Conservation (phyloP, 2,329 filamentous ascomycete genomes). For the Furcasterigmium furcatum region DNA sequence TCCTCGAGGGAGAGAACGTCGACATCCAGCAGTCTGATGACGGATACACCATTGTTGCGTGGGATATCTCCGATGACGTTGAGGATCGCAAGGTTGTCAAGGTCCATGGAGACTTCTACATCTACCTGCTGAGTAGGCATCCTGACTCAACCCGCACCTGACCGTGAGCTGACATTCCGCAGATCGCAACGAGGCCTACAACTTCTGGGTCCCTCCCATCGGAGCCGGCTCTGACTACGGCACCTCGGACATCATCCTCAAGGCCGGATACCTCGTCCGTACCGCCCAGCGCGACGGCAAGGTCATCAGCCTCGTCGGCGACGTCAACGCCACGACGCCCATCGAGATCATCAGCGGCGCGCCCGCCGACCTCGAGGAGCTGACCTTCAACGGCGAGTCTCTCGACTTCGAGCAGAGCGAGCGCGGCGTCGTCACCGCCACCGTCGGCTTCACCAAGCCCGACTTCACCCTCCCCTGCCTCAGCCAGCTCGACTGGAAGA, state of each 20-base stretch:
- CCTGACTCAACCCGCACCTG: accelerated
- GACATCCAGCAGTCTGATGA: slow-evolving; percentile 5
- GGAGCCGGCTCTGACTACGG: slow-evolving; percentile 25
- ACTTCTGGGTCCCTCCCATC: slow-evolving; percentile 62
- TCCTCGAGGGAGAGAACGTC: slow-evolving; percentile 25
- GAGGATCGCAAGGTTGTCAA: slow-evolving; percentile 47
- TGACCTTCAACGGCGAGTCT: slow-evolving; percentile 38
- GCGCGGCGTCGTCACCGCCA: slow-evolving; percentile 41
- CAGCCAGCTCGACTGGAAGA: slow-evolving; percentile 61
- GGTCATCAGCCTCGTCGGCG: slow-evolving; percentile 62
- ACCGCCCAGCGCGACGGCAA: slow-evolving; percentile 52
- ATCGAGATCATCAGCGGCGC: slow-evolving; percentile 69
- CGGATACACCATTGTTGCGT: slow-evolving; percentile 24
- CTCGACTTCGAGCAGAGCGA: slow-evolving; percentile 38
- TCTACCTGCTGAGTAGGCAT: slow-evolving; percentile 52
- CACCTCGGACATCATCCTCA: slow-evolving; percentile 51
- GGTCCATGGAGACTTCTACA: slow-evolving; percentile 42
- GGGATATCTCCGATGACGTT: slow-evolving; percentile 50
- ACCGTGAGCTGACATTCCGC: slow-evolving; percentile 9
- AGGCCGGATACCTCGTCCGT: slow-evolving; percentile 63
- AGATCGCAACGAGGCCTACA: slow-evolving; percentile 65
- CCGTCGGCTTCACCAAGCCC: slow-evolving; percentile 33
- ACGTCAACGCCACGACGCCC: slow-evolving; percentile 66
- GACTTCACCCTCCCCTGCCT: slow-evolving; percentile 53
- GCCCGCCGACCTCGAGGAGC: slow-evolving; percentile 39